Evolutionary conservation across 176 grass and related monocot genomes (phyloP), one percentile per base, ranked within the genome.

Genomic region (Aegilops bicornis): DNA sequence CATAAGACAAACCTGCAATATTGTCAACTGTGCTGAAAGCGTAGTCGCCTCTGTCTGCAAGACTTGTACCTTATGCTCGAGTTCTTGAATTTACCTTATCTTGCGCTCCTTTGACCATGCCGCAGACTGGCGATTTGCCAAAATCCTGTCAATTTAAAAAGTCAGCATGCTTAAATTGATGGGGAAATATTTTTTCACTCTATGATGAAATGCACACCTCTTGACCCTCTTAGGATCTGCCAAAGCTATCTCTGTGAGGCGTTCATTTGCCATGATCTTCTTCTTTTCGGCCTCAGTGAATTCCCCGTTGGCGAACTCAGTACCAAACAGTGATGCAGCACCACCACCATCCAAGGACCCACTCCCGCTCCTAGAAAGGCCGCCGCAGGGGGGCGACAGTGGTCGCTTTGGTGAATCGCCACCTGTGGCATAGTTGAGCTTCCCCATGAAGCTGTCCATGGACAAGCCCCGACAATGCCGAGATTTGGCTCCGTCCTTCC

Each of bases 41-140:
- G n/a, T n/a, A n/a, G n/a, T n/a, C n/a, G n/a, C n/a, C n/a, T 30
- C 29, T 15, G 91, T 95, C 91, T 95, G 96, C 88, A 98, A 86
- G 4, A 93, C 92, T 52, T 92, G 88, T 17, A 95, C 96, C 68
- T 95, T 98, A 62, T 94, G 93, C 70, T 98, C 96, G 85, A 98
- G 89, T 82, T 98, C 96, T 66, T 92, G 82, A 86, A 98, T 98
- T 79, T 98, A 98, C 40, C 93, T 92, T 93, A 86, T 98, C 90
- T 98, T 98, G 40, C 96, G 84, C 87, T 98, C 96, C 93, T 98
- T 98, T 39, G 96, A 95, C 39, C 93, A 90, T 42, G 96, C 93
- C 6, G 93, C 91, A 17, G 96, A 98, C 40, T 91, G 91, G 10
- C 93, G 88, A 63, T 98, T 98, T 0, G 96, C 96, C 81, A 98